These are phyloP conservation scores for Asterophora lycoperdoides DNA, from an alignment of 768 basidiomycete species.

Conservation along the genomic window DNA sequence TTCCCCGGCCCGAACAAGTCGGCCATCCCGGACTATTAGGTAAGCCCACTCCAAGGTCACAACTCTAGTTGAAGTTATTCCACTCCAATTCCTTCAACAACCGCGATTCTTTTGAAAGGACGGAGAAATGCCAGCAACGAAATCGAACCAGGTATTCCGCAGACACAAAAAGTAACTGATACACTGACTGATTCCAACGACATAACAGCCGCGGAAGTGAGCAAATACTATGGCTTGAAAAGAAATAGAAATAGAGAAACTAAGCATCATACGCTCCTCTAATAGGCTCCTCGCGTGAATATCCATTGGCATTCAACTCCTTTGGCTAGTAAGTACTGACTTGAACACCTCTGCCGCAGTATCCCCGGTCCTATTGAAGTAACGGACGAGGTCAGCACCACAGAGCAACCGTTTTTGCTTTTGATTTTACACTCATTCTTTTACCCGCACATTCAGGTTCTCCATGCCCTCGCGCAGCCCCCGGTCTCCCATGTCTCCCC, in stretches of 20 bases:
- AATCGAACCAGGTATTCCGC: constrained; percentile 6
- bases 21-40: no score
- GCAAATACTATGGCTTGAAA: constrained; percentile 9
- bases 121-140: neutral
- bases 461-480: constrained; percentile 78
- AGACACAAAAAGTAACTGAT: no score
- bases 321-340: neutral
- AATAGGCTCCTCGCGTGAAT: constrained; percentile 21
- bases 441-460: constrained; percentile 41
- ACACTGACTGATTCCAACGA: no score
- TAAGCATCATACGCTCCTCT: neutral
- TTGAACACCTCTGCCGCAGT: constrained; percentile 14
- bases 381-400: constrained; percentile 23
- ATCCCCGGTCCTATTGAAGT: constrained; percentile 54
- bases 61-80: no score
- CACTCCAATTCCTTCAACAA: neutral
- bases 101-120: neutral
- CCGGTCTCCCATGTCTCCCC: constrained; percentile 79
- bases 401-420: neutral
- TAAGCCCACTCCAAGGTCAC: neutral
- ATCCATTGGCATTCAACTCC: neutral
- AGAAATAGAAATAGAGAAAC: neutral
- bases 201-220: neutral
- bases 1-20: neutral
- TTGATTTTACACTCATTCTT: neutral